phyloP scores from a whole-genome alignment of 257 asterid species.

The Solanum neorickii region DNA sequence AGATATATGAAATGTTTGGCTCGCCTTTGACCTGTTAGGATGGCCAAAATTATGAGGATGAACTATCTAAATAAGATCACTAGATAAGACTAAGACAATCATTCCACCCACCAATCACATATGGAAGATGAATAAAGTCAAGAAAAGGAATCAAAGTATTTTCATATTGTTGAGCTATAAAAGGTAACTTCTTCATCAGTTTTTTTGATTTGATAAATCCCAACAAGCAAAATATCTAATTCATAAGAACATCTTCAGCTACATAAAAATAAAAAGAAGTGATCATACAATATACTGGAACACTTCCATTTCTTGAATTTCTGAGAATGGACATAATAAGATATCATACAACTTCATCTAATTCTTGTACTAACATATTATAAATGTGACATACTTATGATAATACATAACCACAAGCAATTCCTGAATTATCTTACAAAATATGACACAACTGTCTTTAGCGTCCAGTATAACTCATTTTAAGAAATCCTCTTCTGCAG shows the following conservation, averaged over 20 bases:
- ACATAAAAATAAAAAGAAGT: background rate
- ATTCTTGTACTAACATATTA: background rate
- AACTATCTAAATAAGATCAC: background rate
- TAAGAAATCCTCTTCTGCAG: background rate
- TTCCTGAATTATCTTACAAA: background rate
- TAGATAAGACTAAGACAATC: background rate
- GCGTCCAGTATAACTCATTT: background rate
- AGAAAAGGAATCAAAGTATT: background rate
- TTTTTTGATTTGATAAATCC: background rate
- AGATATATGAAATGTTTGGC: conserved; percentile 74
- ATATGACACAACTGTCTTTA: background rate
- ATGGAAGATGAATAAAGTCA: background rate
- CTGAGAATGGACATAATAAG: background rate
- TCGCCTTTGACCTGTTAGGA: conserved; percentile 69
- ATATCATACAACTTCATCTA: background rate
- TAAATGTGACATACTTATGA: background rate
- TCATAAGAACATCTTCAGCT: background rate
- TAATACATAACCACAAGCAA: background rate
- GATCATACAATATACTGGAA: background rate
- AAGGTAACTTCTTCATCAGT: background rate
- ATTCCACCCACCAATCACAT: background rate
- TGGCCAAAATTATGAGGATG: background rate
- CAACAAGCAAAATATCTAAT: background rate
- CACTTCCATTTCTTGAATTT: background rate
- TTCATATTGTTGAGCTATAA: background rate